A percentile compares a stretch with the other conserved stretches of the same genome.
These are phyloP conservation scores for Skeletonema potamos DNA, from an alignment of 108 stramenopile genomes.

Conservation along the genomic window DNA sequence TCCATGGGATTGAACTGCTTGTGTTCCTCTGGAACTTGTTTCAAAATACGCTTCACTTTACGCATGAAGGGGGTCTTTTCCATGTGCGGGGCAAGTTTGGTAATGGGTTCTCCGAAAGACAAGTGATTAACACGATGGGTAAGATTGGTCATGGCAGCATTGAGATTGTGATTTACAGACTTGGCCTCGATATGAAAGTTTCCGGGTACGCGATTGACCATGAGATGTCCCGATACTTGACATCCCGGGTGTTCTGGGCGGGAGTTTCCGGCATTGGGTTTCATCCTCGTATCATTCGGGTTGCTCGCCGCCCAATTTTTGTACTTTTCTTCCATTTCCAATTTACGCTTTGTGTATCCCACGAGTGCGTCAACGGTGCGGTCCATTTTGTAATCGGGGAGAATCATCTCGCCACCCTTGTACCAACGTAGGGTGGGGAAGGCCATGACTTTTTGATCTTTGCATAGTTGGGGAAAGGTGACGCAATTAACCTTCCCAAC, in stretches of 20 bases:
- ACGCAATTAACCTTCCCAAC: constrained; percentile 95
- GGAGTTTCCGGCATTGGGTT: not conserved
- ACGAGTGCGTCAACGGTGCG: constrained; percentile 83
- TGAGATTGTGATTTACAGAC: constrained; percentile 89
- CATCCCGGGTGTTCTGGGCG: constrained; percentile 86
- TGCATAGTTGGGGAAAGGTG: constrained; percentile 55
- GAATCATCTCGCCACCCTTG: constrained; percentile 16
- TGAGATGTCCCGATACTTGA: constrained; percentile 77
- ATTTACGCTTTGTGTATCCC: constrained; percentile 58
- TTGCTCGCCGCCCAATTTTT: not conserved
- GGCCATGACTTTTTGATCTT: constrained; percentile 63
- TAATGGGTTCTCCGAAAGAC: constrained; percentile 83
- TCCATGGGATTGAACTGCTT: constrained; percentile 81
- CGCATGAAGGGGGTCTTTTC: constrained; percentile 12
- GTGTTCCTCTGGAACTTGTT: constrained; percentile 75
- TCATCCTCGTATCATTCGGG: not conserved
- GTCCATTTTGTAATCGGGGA: constrained; percentile 86
- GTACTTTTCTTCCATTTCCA: constrained; percentile 11
- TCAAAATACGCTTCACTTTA: constrained; percentile 55
- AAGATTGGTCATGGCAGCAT: constrained; percentile 92
- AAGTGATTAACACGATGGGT: constrained; percentile 92
- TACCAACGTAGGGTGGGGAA: constrained; percentile 82
- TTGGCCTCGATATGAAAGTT: constrained; percentile 97
- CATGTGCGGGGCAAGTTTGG: constrained; percentile 5
- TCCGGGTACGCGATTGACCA: constrained; percentile 96